Base-by-base conservation (phyloP, 1,284 basidiomycete genomes). In the Schizophyllum amplum region DNA sequence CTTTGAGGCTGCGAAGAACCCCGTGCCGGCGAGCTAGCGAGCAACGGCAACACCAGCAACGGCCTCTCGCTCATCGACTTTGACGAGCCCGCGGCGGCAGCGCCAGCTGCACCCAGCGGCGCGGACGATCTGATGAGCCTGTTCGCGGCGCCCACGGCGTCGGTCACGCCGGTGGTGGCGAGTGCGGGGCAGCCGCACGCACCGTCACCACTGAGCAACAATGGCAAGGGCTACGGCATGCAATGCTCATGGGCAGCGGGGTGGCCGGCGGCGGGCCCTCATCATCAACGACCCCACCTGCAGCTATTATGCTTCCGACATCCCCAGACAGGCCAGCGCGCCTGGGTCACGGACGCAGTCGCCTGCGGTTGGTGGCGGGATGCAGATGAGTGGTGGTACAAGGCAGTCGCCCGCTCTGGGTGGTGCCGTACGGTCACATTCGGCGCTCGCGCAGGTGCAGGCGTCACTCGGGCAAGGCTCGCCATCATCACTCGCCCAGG, bases 41-140 rank as follows among this genome's bases (percentile, higher is more conserved):
- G 66, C 51, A 54, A 62, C n/a, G 1, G 67, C 67, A 48, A 75
- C 73, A 17, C 33, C 11, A 42, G 17, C 17, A 42, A 42, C 33
- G 33, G 33, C 24, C 59, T 73, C 7, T 87, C 86, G 1, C 74
- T 91, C 57, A 90, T 91, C 62, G 88, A 90, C 69, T 78, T 92
- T 58, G 86, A 90, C 63, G 87, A 88, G 51, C 63, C 70, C 22
- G 65, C 69, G 0, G 54, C 66, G 15, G 54, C 71, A 23, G 33
- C 65, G 24, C 54, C 65, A 20, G 53, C 70, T 64, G 20, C 56
- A 51, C 24, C 62, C 59, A 48, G 57, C 56, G 65, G 66, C 15
- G 61, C 74, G 21, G 77, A 83, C 65, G 88, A 91, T 56, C 74
- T 91, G 4, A 78, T 77, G 54, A 76, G 74, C 25, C 66, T 90